Percentiles rank a stretch among this genome's conserved stretches.
Conservation (phyloP, 2,329 filamentous ascomycete species). For the Talaromyces sp. region DNA sequence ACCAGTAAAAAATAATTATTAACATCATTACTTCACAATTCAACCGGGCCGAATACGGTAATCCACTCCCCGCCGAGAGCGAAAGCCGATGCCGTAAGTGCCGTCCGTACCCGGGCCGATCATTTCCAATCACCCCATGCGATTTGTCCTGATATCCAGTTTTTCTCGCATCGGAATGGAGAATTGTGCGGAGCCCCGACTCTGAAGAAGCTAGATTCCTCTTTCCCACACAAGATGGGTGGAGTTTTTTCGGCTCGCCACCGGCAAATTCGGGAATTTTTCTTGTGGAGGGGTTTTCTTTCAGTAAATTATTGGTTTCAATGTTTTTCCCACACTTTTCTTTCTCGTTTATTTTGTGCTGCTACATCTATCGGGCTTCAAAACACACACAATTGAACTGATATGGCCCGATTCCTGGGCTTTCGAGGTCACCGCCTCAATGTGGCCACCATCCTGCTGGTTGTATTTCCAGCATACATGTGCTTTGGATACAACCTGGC, state of each 20-base stretch:
- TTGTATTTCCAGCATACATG: conserved; percentile 29
- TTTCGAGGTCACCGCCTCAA: conserved; percentile 19
- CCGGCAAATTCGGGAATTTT: neutral
- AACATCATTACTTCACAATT: neutral
- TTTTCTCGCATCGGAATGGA: neutral
- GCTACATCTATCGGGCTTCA: neutral
- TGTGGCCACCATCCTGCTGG: conserved; percentile 20
- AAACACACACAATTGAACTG: neutral
- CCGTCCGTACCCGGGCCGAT: neutral
- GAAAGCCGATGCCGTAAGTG: neutral
- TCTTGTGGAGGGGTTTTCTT: neutral
- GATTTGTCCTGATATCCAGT: neutral
- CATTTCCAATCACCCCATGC: neutral
- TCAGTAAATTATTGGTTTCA: no score
- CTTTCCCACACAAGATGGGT: neutral
- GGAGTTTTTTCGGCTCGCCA: neutral
- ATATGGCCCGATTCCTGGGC: conserved; percentile 19
- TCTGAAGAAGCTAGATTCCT: neutral
- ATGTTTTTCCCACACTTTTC: neutral
- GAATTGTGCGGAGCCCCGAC: neutral
- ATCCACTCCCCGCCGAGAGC: no score
- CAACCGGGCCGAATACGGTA: neutral
- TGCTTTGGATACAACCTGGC: conserved; percentile 52
- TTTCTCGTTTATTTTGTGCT: neutral
- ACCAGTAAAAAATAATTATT: no score